Evolutionary conservation across 306 rosid genomes (phyloP).

Genomic region (Medicago arabica): DNA sequence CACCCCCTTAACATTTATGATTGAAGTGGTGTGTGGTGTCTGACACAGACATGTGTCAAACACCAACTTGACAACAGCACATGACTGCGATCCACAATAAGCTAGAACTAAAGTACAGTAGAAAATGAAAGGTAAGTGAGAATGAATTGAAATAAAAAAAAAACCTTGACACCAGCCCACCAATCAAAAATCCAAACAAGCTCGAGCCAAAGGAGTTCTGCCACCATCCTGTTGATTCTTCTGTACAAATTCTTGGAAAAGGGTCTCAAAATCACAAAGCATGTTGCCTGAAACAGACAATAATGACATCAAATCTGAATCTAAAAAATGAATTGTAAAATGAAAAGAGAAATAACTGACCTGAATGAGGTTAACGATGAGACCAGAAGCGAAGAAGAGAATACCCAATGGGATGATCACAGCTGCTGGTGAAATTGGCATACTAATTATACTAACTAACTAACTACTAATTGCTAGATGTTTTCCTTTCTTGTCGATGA

Average conservation of each 20-base stretch:
- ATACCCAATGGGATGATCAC: constrained; percentile 77
- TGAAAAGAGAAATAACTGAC: constrained; percentile 1
- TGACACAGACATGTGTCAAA: no score
- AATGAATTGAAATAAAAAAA: background rate
- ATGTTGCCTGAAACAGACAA: constrained; percentile 57
- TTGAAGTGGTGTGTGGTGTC: no score
- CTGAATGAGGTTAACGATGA: constrained; percentile 81
- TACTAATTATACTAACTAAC: constrained; percentile 42
- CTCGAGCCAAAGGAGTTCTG: constrained; percentile 77
- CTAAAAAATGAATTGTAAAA: background rate
- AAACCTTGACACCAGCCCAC: constrained; percentile 91
- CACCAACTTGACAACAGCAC: no score
- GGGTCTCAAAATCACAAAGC: constrained; percentile 68
- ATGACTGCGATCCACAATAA: no score
- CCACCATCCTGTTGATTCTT: constrained; percentile 66
- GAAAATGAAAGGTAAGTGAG: background rate
- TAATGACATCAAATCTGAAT: constrained; percentile 15
- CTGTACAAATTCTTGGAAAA: constrained; percentile 66
- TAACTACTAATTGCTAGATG: background rate
- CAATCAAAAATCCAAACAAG: constrained; percentile 80
- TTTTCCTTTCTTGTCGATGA: no score
- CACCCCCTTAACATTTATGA: no score
- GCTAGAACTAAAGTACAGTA: no score
- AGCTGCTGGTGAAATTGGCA: constrained; percentile 78
- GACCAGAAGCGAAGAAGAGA: constrained; percentile 87